These are phyloP conservation scores for Arthrocladium fulminans DNA, from an alignment of 2,329 filamentous ascomycete species.

Conservation along the genomic window DNA sequence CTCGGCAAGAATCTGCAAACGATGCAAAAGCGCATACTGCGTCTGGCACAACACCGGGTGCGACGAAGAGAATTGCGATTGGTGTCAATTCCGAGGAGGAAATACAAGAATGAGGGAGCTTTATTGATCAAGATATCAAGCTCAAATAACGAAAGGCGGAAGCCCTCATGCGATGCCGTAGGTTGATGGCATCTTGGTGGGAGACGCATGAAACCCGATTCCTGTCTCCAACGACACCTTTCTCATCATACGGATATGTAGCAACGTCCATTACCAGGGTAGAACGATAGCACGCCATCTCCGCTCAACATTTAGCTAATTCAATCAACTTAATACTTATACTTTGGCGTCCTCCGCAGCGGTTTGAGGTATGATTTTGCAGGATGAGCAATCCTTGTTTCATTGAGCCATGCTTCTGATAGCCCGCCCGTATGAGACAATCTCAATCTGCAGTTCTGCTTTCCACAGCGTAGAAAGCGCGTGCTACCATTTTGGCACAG, in stretches of 20 bases:
- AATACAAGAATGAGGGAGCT: slow-evolving; percentile 7
- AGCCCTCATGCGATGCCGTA: background rate
- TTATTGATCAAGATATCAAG: background rate
- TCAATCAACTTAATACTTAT: no score
- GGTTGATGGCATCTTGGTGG: no score
- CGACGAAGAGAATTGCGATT: slow-evolving; percentile 45
- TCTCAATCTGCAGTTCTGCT: no score
- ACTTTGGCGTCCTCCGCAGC: no score
- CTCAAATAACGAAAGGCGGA: background rate
- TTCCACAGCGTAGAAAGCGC: no score
- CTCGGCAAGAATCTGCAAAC: slow-evolving; percentile 62
- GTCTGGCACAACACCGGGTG: slow-evolving; percentile 75
- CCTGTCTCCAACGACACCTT: background rate
- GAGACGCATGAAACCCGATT: background rate
- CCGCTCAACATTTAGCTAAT: background rate
- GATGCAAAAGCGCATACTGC: slow-evolving; percentile 74
- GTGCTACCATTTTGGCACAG: no score
- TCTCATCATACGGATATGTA: background rate
- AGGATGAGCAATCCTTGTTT: no score
- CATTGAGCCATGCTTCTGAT: no score
- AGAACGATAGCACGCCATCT: background rate
- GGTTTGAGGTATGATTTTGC: no score
- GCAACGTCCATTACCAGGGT: background rate
- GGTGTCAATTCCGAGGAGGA: slow-evolving; percentile 20
- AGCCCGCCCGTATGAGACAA: no score